phyloP scores from a whole-genome alignment of 2,329 filamentous ascomycete genomes.

The Chaetothyriales sp. region DNA sequence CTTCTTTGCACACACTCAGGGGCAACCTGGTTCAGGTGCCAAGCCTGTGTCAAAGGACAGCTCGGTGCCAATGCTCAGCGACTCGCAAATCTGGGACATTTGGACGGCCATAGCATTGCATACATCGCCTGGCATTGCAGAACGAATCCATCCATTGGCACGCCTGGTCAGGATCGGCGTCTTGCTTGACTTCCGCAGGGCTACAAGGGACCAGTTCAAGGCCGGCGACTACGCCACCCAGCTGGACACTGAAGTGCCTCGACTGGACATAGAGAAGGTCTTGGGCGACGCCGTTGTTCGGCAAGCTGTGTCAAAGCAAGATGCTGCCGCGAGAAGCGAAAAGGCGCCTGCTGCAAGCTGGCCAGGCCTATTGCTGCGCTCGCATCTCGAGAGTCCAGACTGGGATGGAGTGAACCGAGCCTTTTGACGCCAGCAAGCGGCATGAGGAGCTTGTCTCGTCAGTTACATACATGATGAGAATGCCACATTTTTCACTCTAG shows the following conservation, averaged over 20 bases:
- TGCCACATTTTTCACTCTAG: neutral
- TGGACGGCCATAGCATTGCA: constrained; percentile 35
- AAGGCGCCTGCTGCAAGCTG: constrained; percentile 30
- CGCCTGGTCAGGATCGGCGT: constrained; percentile 27
- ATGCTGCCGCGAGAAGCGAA: constrained; percentile 14
- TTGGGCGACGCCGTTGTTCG: constrained; percentile 30
- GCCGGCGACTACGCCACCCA: constrained; percentile 12
- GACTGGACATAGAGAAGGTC: constrained; percentile 31
- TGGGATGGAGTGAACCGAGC: constrained; percentile 19
- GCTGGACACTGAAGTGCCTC: constrained; percentile 20
- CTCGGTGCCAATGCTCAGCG: constrained; percentile 2
- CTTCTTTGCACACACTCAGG: constrained; percentile 2
- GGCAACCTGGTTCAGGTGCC: neutral
- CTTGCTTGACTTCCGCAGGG: constrained; percentile 27
- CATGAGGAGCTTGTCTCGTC: neutral
- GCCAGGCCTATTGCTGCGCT: constrained; percentile 21
- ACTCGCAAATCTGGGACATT: constrained; percentile 25
- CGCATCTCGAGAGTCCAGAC: constrained; percentile 17
- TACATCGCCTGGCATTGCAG: constrained; percentile 32
- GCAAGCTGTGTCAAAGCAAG: constrained; percentile 21
- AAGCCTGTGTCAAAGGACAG: neutral
- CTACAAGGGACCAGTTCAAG: constrained; percentile 11
- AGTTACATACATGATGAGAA: neutral
- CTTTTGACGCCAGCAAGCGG: constrained; percentile 10
- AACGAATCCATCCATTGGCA: constrained; percentile 28